Base-by-base conservation (phyloP, 805 yeast genomes). In the Teunomyces stri region DNA sequence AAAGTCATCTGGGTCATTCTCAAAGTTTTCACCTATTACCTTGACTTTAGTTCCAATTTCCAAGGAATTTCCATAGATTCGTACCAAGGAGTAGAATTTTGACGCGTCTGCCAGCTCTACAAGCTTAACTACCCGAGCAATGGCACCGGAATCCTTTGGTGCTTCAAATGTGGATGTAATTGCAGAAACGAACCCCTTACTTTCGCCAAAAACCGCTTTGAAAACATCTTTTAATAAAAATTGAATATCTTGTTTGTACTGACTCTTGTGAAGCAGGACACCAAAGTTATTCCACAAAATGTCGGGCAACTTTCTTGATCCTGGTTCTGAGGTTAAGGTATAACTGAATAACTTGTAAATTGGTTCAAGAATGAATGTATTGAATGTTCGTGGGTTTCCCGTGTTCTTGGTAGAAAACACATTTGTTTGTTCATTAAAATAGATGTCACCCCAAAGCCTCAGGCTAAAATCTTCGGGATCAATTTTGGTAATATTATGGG, bases 381-480 rank as follows among this genome's bases (percentile, higher is more conserved):
- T 75, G 62, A 92, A 87, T 1, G 89, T 61, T 45, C 80, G 35
- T 55, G 68, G 37, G 42, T 50, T 28, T 44, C 51, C 29, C 49
- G 63, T 59, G 25, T 49, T 60, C 41, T 38, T 46, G 30, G 61
- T 61, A 0, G 74, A 58, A 53, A 89, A 84, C 45, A 68, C 75
- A 7, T 79, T 74, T 1, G 67, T 54, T 0, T 51, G 46, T 1
- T 66, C 55, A 43, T 80, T 64, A 58, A 69, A 88, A 54, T 74
- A 82, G 5, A 81, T 59, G 51, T 85, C 84, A 0, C 96, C 97
- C 97, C 97, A 91, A 16, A 90, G 68, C 47, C 81, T 70, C 37
- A 61, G 58, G 0, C 80, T 68, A 59, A 90, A 80, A 2, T 60
- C 65, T 7, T 39, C 38, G 10, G 36, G 18, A 16, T 47, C 51